Percentiles rank a stretch among this genome's conserved stretches.
Conservation (phyloP, 345 rosid species). For the Turritis glabra region DNA sequence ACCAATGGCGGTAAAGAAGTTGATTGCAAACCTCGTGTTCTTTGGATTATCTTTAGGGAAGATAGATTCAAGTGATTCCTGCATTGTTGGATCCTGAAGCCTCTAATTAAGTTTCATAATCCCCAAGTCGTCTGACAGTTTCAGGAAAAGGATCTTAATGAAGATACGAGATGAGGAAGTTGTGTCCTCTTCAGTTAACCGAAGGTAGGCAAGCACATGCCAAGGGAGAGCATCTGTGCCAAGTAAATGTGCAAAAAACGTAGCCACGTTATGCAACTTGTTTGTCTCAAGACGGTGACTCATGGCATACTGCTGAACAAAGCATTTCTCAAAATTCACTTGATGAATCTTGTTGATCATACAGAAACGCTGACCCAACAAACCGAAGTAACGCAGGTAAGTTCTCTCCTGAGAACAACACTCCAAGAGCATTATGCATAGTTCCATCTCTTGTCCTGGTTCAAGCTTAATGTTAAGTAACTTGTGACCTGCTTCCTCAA, state of each 20-base stretch:
- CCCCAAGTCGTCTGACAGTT: constrained; percentile 83
- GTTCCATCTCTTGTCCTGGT: constrained; percentile 98
- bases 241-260: constrained; percentile 87
- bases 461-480: constrained; percentile 84
- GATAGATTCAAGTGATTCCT: constrained; percentile 72
- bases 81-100: constrained; percentile 66
- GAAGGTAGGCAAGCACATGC: constrained; percentile 82
- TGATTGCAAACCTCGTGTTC: constrained; percentile 80
- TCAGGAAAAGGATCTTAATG: constrained; percentile 93
- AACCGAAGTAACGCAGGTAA: constrained; percentile 83
- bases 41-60: constrained; percentile 85
- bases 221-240: constrained; percentile 91
- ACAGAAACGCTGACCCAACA: constrained; percentile 88
- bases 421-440: constrained; percentile 84
- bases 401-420: constrained; percentile 95
- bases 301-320: constrained; percentile 89
- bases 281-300: constrained; percentile 89
- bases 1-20: constrained; percentile 90
- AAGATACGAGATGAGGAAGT: constrained; percentile 93
- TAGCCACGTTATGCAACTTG: constrained; percentile 79
- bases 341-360: constrained; percentile 82
- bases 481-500: constrained; percentile 97
- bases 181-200: constrained; percentile 83
- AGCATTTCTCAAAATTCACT: constrained; percentile 86
- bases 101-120: constrained; percentile 75